phyloP scores from a whole-genome alignment of 352 stramenopile species.

The Phytophthora brassicae region DNA sequence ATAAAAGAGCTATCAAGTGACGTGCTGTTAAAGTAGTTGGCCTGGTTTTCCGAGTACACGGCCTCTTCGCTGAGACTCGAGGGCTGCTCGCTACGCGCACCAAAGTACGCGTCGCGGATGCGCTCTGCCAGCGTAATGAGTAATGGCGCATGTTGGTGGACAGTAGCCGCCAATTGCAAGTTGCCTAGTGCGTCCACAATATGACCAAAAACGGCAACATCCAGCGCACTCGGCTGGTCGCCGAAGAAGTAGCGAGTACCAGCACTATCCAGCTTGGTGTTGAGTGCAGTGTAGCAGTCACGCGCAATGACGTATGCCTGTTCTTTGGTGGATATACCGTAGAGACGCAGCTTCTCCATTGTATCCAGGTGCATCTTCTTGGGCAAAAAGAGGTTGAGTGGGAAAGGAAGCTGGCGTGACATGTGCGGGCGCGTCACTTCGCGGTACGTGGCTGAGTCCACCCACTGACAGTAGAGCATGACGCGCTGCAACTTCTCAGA shows the following conservation, averaged over 20 bases:
- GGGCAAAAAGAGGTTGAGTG: slow-evolving; percentile 76
- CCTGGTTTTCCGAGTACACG: slow-evolving; percentile 71
- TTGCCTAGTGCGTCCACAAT: slow-evolving; percentile 80
- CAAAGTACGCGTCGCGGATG: slow-evolving; percentile 77
- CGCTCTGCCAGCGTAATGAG: slow-evolving; percentile 72
- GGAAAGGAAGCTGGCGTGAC: slow-evolving; percentile 83
- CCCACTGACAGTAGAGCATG: slow-evolving; percentile 83
- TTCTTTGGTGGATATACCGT: slow-evolving; percentile 71
- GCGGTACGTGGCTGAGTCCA: slow-evolving; percentile 81
- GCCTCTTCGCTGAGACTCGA: slow-evolving; percentile 40
- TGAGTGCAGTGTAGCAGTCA: slow-evolving; percentile 85
- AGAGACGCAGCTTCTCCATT: slow-evolving; percentile 55
- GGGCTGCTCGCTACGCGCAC: slow-evolving; percentile 35
- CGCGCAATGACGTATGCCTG: slow-evolving; percentile 81
- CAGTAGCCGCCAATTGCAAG: slow-evolving; percentile 60
- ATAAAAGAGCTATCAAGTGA: slow-evolving; percentile 59
- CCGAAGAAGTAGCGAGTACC: slow-evolving; percentile 74
- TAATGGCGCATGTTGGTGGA: slow-evolving; percentile 75
- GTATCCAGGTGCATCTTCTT: slow-evolving; percentile 85
- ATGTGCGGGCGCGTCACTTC: slow-evolving; percentile 83
- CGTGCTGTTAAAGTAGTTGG: slow-evolving; percentile 60
- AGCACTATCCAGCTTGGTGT: slow-evolving; percentile 71
- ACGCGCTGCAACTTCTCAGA: slow-evolving; percentile 83
- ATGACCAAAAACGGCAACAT: slow-evolving; percentile 84
- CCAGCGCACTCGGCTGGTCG: slow-evolving; percentile 59